These are phyloP conservation scores for Acanthamoeba lenticulata DNA, from an alignment of 208 protist genomes.

Conservation along the genomic window DNA sequence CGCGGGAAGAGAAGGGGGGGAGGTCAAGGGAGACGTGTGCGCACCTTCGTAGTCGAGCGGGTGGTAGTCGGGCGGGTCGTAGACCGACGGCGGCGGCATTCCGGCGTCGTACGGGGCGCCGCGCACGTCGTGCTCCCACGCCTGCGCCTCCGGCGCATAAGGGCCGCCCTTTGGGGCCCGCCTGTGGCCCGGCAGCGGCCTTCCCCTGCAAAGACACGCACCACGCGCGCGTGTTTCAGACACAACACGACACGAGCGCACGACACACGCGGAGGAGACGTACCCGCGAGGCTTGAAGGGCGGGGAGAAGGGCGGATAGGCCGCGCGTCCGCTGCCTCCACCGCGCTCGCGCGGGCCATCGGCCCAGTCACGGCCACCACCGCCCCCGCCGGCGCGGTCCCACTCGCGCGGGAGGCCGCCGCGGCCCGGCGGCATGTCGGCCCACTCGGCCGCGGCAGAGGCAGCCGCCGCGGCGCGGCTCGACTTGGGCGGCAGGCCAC, in stretches of 20 bases:
- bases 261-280: background rate
- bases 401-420: background rate
- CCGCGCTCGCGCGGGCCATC: background rate
- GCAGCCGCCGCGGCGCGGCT: background rate
- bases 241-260: background rate
- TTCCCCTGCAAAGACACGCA: background rate
- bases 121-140: background rate
- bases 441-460: background rate
- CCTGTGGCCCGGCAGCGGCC: background rate
- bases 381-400: background rate
- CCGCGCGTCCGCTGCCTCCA: background rate
- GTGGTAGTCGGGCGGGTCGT: background rate
- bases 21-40: background rate
- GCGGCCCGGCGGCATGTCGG: too few species aligned
- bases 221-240: background rate
- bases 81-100: background rate
- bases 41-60: background rate
- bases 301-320: constrained; percentile 2
- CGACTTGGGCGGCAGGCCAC: background rate
- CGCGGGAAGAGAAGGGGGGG: background rate
- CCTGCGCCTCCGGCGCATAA: background rate
- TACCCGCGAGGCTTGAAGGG: constrained; percentile 2
- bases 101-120: background rate
- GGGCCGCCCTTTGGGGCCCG: background rate
- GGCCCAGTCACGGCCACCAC: background rate